These are phyloP conservation scores for Neofusicoccum kwambonambiense DNA, from an alignment of 2,329 filamentous ascomycete genomes.

Conservation along the genomic window DNA sequence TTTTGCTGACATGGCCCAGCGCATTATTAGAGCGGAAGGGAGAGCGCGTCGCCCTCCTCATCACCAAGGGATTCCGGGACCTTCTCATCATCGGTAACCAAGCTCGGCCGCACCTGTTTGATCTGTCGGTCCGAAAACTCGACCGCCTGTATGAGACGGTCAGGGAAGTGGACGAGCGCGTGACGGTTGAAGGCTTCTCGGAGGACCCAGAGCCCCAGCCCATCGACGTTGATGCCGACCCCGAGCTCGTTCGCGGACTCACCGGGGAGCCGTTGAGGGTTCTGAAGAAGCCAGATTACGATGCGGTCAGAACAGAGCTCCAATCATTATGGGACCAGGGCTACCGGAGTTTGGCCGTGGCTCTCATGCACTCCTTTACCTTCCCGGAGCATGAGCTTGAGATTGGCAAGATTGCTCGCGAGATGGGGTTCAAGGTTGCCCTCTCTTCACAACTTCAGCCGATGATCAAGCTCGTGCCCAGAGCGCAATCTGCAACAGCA, in stretches of 20 bases:
- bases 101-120: conserved; percentile 27
- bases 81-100: conserved; percentile 27
- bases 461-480: conserved; percentile 28
- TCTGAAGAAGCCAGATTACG: conserved; percentile 51
- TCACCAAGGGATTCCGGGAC: conserved; percentile 63
- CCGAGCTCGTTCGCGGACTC: conserved; percentile 22
- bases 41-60: conserved; percentile 22
- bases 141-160: conserved; percentile 26
- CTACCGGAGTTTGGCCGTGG: conserved; percentile 37
- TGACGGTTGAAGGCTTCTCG: conserved; percentile 26
- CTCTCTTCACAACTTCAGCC: conserved; percentile 26
- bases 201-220: conserved; percentile 22
- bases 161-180: conserved; percentile 27
- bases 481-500: conserved; percentile 28
- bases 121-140: conserved; percentile 25
- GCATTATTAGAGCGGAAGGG: conserved; percentile 25
- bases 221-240: conserved; percentile 13
- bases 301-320: conserved; percentile 23
- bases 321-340: conserved; percentile 56
- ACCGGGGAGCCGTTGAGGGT: conserved; percentile 50
- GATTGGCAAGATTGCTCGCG: conserved; percentile 29
- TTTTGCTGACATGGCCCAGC: conserved; percentile 22
- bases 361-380: conserved; percentile 34
- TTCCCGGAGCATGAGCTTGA: conserved; percentile 31
- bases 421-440: conserved; percentile 33